These are phyloP conservation scores for Medicago ruthenica DNA, from an alignment of 306 rosid genomes.

Conservation along the genomic window DNA sequence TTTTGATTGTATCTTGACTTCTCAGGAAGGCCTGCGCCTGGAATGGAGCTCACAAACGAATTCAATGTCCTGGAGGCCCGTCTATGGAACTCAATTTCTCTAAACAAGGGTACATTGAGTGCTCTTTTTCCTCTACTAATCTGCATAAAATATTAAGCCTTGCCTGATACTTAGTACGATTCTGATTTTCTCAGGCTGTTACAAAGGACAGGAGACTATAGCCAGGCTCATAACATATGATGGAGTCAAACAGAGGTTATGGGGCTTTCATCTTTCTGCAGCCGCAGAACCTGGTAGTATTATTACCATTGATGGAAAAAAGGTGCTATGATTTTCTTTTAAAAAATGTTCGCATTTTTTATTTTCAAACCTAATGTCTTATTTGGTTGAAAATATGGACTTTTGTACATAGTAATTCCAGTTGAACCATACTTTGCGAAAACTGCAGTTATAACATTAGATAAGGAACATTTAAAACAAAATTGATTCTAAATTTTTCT, in stretches of 20 bases:
- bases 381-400: neutral
- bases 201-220: slow-evolving; percentile 96
- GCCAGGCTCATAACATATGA: slow-evolving; percentile 88
- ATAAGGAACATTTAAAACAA: neutral
- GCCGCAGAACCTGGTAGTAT: slow-evolving; percentile 81
- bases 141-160: slow-evolving; percentile 27
- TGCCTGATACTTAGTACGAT: slow-evolving; percentile 34
- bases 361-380: neutral
- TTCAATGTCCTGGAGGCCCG: slow-evolving; percentile 90
- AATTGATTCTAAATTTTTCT: neutral
- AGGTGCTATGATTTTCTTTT: slow-evolving; percentile 50
- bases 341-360: neutral
- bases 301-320: slow-evolving; percentile 73
- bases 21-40: slow-evolving; percentile 92
- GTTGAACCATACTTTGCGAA: neutral
- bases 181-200: slow-evolving; percentile 73
- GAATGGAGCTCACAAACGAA: slow-evolving; percentile 88
- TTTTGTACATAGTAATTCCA: slow-evolving; percentile 6
- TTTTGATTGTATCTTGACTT: slow-evolving; percentile 31
- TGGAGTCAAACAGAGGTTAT: slow-evolving; percentile 91
- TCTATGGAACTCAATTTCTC: slow-evolving; percentile 92
- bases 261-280: slow-evolving; percentile 83
- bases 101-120: slow-evolving; percentile 66
- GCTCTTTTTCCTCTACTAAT: slow-evolving; percentile 31
- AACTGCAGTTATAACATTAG: slow-evolving; percentile 18